Percentiles rank a stretch among this genome's conserved stretches.
Evolutionary conservation across 2,329 filamentous ascomycete species (phyloP).

Genomic region (Alternaria atra): DNA sequence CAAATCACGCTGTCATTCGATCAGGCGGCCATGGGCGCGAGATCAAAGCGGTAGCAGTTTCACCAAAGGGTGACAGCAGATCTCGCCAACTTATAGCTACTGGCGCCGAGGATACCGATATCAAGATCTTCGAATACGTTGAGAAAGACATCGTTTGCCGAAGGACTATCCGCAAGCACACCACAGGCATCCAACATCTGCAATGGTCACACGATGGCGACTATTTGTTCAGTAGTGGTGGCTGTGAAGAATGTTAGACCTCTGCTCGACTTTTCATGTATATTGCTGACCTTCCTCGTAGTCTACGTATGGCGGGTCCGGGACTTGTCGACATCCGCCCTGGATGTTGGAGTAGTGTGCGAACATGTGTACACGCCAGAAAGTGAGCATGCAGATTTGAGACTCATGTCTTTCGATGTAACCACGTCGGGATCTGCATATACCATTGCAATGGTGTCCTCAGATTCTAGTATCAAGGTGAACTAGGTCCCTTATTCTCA

Average conservation of each 20-base stretch:
- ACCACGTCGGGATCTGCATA: constrained; percentile 51
- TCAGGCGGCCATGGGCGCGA: constrained; percentile 85
- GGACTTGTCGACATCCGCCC: constrained; percentile 57
- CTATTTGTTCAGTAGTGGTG: constrained; percentile 85
- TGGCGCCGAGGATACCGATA: constrained; percentile 75
- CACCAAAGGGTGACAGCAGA: constrained; percentile 20
- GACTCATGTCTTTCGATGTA: constrained; percentile 82
- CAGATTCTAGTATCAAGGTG: constrained; percentile 79
- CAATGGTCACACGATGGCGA: constrained; percentile 73
- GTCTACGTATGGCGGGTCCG: constrained; percentile 83
- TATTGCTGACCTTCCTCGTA: constrained; percentile 3
- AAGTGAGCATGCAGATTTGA: constrained; percentile 69
- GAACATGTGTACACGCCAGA: constrained; percentile 61
- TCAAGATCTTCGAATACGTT: constrained; percentile 73
- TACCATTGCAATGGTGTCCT: constrained; percentile 77
- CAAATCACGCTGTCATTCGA: constrained; percentile 64
- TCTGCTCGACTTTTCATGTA: background rate
- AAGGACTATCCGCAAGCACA: constrained; percentile 77
- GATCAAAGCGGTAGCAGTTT: constrained; percentile 71
- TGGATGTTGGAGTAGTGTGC: constrained; percentile 63
- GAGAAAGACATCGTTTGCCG: constrained; percentile 57
- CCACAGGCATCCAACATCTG: constrained; percentile 82
- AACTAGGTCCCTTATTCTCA: constrained; percentile 13
- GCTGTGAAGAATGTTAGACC: constrained; percentile 72
- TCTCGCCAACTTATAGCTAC: constrained; percentile 65